phyloP scores from a whole-genome alignment of 805 yeast species.

The Candida coquimbonensis region DNA sequence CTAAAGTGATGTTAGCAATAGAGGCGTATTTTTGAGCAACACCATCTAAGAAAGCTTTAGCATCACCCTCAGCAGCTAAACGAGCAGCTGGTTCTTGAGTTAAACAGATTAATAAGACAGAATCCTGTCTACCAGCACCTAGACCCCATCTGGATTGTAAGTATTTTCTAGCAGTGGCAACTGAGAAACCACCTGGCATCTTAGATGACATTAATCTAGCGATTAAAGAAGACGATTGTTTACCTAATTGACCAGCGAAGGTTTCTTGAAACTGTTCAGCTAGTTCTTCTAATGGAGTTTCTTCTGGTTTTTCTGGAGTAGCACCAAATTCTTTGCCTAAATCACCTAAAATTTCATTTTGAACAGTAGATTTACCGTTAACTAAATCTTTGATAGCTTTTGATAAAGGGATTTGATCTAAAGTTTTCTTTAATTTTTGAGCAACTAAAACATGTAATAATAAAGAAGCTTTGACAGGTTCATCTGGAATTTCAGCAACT shows the following conservation, averaged over 20 bases:
- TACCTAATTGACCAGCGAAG: slow-evolving; percentile 85
- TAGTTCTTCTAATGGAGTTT: slow-evolving; percentile 90
- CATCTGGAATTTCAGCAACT: slow-evolving; percentile 80
- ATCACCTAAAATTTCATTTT: slow-evolving; percentile 97
- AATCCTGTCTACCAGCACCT: slow-evolving; percentile 90
- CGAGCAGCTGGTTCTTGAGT: slow-evolving; percentile 89
- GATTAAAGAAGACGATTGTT: slow-evolving; percentile 82
- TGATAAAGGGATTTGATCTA: slow-evolving; percentile 77
- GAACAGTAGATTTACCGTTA: slow-evolving; percentile 97
- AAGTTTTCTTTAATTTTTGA: slow-evolving; percentile 86
- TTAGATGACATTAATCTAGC: slow-evolving; percentile 91
- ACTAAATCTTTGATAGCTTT: slow-evolving; percentile 96
- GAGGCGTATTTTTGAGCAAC: slow-evolving; percentile 82
- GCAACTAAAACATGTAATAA: slow-evolving; percentile 88
- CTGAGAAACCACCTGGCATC: slow-evolving; percentile 99
- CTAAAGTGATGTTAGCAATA: slow-evolving; percentile 70
- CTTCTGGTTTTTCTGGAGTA: slow-evolving; percentile 99
- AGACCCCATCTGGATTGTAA: slow-evolving; percentile 90
- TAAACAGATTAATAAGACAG: slow-evolving; percentile 74
- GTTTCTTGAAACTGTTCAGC: slow-evolving; percentile 94
- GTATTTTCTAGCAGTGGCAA: slow-evolving; percentile 87
- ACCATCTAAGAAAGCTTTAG: slow-evolving; percentile 81
- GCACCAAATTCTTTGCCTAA: slow-evolving; percentile 97
- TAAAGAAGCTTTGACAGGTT: slow-evolving; percentile 78
- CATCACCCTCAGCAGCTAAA: slow-evolving; percentile 80